These are phyloP conservation scores for Alternaria postmessia DNA, from an alignment of 2,329 filamentous ascomycete genomes.

Conservation along the genomic window DNA sequence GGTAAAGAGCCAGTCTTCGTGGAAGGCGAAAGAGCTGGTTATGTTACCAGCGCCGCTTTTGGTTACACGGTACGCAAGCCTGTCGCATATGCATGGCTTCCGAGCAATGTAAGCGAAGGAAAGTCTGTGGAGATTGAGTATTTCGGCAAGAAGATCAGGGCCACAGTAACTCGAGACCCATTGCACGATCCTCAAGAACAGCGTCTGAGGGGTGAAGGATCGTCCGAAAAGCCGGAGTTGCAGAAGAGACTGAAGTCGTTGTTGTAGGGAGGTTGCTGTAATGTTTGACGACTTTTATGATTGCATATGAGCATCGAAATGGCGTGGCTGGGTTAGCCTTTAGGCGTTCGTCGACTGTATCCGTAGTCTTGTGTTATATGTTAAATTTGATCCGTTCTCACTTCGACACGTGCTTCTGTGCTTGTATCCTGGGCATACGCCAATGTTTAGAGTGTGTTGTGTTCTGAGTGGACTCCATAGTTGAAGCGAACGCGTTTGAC, in stretches of 20 bases:
- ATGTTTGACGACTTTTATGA: slow-evolving; percentile 24
- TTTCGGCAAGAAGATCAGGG: slow-evolving; percentile 63
- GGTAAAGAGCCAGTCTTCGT: slow-evolving; percentile 69
- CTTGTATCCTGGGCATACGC: background rate
- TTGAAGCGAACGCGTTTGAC: background rate
- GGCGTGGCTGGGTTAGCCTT: slow-evolving; percentile 2
- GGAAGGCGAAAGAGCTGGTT: slow-evolving; percentile 59
- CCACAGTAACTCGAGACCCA: slow-evolving; percentile 63
- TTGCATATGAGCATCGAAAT: slow-evolving; percentile 13
- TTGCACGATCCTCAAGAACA: slow-evolving; percentile 56
- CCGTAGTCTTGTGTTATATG: background rate
- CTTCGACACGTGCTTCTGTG: background rate
- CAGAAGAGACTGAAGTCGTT: slow-evolving; percentile 34
- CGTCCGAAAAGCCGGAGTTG: slow-evolving; percentile 25
- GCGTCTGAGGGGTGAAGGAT: slow-evolving; percentile 42
- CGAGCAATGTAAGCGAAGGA: slow-evolving; percentile 57
- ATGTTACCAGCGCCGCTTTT: slow-evolving; percentile 69
- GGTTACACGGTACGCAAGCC: slow-evolving; percentile 67
- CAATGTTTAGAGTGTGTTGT: background rate
- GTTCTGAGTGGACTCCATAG: background rate
- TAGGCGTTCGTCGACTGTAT: background rate
- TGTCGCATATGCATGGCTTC: slow-evolving; percentile 67
- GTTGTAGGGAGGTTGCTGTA: slow-evolving; percentile 22
- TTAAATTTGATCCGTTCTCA: background rate
- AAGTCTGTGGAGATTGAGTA: slow-evolving; percentile 67